Evolutionary conservation across 495 filamentous ascomycete species (phyloP), one percentile per base, ranked within the genome.

Genomic region (Lophiotrema nucula): DNA sequence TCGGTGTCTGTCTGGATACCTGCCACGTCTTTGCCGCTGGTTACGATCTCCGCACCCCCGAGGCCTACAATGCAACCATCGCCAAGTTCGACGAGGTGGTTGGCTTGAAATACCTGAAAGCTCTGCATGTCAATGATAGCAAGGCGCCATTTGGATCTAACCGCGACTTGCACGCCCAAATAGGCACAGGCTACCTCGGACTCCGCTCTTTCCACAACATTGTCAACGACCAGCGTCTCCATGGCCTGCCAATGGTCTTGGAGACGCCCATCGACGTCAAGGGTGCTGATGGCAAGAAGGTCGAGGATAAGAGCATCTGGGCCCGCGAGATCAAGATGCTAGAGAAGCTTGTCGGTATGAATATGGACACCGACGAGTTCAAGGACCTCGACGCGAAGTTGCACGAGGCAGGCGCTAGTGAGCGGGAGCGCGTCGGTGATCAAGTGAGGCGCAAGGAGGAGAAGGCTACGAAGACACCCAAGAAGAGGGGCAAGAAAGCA

Each of bases 1-100:
- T 98, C 11, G 93, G 93, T 26, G 89, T 98, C 31, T 98, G 93
- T 72, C 82, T 98, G 37, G 93, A 98, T 68, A 97, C 93, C 3
- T 97, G 92, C 74, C 93, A 98, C 75, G 82, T 90, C 62, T 97
- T 97, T 67, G 85, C 91, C 6, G 91, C 89, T 0, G 93, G 93
- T 5, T 95, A 97, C 70, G 93, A 98, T 73, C 78, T 98, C 31
- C 83, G 87, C 52, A 79, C 85, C 0, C 86, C 88, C 0, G 76
- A 79, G 16, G 81, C 89, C 0, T 97, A 93, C 73, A 74, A 79
- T 33, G 69, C 76, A 21, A 90, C 90, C 19, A 76, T 97, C 69
- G 59, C 77, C 10, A 75, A 86, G 38, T 97, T 98, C 67, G 85
- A 95, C 61, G 64, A 80, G n/a, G 74, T 88, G 15, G 84, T 98